A percentile compares a stretch with the other conserved stretches of the same genome.
Conservation (phyloP, 2,329 filamentous ascomycete genomes). For the Colletotrichum incanum region DNA sequence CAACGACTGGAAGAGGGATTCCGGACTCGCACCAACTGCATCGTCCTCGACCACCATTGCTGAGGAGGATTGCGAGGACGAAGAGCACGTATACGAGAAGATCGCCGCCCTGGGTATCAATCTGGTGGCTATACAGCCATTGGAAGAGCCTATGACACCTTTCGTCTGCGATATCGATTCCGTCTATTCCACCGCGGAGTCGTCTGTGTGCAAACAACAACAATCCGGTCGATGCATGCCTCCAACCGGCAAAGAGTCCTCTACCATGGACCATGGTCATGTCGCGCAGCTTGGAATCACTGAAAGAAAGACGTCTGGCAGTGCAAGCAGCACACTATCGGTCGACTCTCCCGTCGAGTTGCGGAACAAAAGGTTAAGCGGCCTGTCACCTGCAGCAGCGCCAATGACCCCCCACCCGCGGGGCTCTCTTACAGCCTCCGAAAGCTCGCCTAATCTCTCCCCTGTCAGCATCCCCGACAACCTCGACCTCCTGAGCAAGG, state of each 20-base stretch:
- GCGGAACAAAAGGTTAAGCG: conserved; percentile 47
- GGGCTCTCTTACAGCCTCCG: conserved; percentile 44
- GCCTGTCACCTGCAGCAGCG: conserved; percentile 45
- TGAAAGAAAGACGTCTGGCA: conserved; percentile 47
- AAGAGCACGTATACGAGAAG: conserved; percentile 51
- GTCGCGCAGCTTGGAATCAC: conserved; percentile 24
- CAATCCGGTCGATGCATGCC: conserved; percentile 31
- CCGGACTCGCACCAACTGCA: conserved; percentile 65
- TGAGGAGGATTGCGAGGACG: conserved; percentile 59
- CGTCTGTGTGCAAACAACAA: conserved; percentile 7
- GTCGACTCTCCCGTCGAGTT: conserved; percentile 44
- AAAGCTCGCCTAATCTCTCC: conserved; percentile 43
- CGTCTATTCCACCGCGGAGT: conserved; percentile 47
- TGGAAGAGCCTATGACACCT: conserved; percentile 42
- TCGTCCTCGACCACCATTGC: conserved; percentile 58
- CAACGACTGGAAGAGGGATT: conserved; percentile 69
- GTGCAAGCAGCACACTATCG: conserved; percentile 49
- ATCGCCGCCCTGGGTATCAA: conserved; percentile 9
- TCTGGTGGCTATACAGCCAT: conserved; percentile 40
- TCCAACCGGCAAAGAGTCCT: conserved; percentile 12
- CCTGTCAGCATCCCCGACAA: conserved; percentile 42
- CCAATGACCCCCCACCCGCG: conserved; percentile 47
- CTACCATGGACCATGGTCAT: conserved; percentile 29
- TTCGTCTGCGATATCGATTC: conserved; percentile 49
- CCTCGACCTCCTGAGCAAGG: conserved; percentile 46